phyloP scores from a whole-genome alignment of 1,284 basidiomycete genomes.

The Apiotrichum domesticum region DNA sequence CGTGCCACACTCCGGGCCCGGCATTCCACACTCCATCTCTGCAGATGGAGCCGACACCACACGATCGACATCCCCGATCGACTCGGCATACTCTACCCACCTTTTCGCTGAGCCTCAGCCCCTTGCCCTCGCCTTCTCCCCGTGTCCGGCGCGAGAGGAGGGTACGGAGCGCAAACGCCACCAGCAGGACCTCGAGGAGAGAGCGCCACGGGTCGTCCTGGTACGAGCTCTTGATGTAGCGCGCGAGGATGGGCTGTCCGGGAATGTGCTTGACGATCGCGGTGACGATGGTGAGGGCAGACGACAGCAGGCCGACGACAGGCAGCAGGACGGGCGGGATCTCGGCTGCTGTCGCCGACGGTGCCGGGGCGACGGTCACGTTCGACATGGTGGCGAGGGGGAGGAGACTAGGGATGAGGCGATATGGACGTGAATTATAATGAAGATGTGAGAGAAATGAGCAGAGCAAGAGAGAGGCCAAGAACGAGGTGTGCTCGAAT shows the following conservation, averaged over 20 bases:
- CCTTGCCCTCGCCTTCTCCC: constrained; percentile 64
- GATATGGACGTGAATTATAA: no score
- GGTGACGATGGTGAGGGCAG: constrained; percentile 23
- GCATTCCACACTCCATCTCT: no score
- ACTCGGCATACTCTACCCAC: constrained; percentile 48
- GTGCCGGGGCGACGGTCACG: background rate
- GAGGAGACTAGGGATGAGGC: background rate
- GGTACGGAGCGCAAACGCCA: constrained; percentile 84
- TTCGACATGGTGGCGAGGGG: constrained; percentile 1
- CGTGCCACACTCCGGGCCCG: no score
- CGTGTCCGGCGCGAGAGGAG: constrained; percentile 82
- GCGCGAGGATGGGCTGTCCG: constrained; percentile 79
- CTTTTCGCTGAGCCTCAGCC: constrained; percentile 79
- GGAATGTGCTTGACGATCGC: constrained; percentile 55
- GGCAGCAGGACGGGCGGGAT: constrained; percentile 40
- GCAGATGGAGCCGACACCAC: no score
- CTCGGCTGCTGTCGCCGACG: constrained; percentile 18
- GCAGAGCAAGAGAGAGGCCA: no score
- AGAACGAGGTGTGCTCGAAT: no score
- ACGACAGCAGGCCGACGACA: constrained; percentile 31
- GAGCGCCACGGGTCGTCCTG: constrained; percentile 89
- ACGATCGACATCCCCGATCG: no score
- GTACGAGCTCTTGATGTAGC: constrained; percentile 76
- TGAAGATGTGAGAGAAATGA: no score
- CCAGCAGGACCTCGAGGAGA: constrained; percentile 79